These are phyloP conservation scores for Tricholoma sp. DNA, from an alignment of 768 basidiomycete species.

Conservation along the genomic window DNA sequence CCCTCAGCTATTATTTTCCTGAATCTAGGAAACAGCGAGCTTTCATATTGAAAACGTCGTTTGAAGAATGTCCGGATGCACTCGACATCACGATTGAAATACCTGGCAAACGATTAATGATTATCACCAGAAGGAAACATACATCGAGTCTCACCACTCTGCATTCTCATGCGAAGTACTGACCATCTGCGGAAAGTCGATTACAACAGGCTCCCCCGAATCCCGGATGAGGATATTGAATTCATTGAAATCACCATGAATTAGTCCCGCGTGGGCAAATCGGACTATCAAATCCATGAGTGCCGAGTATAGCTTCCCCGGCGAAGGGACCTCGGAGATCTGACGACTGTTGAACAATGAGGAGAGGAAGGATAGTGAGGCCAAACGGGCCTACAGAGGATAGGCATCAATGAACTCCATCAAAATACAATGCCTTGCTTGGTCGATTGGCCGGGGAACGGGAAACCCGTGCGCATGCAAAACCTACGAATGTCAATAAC, in stretches of 20 bases:
- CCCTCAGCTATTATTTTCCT: conserved; percentile 50
- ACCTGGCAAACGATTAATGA: conserved; percentile 49
- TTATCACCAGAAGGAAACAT: conserved; percentile 6
- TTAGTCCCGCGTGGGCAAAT: conserved; percentile 90
- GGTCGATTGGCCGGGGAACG: conserved; percentile 90
- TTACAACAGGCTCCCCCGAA: conserved; percentile 74
- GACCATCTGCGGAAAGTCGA: conserved; percentile 99
- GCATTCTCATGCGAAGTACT: conserved; percentile 95
- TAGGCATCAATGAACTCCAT: conserved; percentile 97
- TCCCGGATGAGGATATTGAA: conserved; percentile 96
- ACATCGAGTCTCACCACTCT: conserved; percentile 64
- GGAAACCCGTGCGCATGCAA: conserved; percentile 90
- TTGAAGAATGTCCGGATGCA: conserved; percentile 93
- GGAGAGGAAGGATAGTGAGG: not conserved
- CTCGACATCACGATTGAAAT: conserved; percentile 97
- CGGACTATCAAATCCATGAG: conserved; percentile 97
- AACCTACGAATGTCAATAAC: conserved; percentile 48
- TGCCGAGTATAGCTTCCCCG: conserved; percentile 84
- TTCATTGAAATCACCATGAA: conserved; percentile 99
- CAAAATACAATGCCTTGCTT: conserved; percentile 89
- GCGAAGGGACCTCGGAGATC: conserved; percentile 75
- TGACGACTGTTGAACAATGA: conserved; percentile 59
- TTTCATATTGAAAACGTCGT: conserved; percentile 90
- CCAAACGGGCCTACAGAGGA: conserved; percentile 57
- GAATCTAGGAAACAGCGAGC: conserved; percentile 83